Percentiles rank a stretch among this genome's conserved stretches.
phyloP scores from a whole-genome alignment of 495 filamentous ascomycete species.

The Tuber borchii region DNA sequence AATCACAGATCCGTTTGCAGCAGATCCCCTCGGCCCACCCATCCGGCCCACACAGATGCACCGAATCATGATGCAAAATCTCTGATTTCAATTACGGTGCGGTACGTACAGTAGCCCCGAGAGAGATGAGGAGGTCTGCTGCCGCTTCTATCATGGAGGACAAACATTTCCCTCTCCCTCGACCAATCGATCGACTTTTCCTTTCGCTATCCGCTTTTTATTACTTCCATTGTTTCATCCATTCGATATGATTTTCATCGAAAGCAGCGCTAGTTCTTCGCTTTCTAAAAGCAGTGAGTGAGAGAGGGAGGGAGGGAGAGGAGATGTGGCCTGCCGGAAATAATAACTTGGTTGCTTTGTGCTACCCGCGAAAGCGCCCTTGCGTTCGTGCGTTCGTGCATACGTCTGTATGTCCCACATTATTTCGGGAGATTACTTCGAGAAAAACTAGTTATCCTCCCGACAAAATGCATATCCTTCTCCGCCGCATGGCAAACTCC shows the following conservation, averaged over 20 bases:
- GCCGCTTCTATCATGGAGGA: background rate
- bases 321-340: background rate
- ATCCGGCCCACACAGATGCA: background rate
- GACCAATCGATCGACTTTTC: background rate
- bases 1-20: slow-evolving; percentile 1
- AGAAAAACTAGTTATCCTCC: background rate
- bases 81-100: background rate
- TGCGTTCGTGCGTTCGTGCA: background rate
- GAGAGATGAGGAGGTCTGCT: background rate
- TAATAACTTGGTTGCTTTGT: background rate
- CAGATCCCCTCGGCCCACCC: background rate
- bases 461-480: slow-evolving; percentile 1
- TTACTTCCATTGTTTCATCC: background rate
- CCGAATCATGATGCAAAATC: slow-evolving; percentile 1
- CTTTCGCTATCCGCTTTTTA: background rate
- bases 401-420: background rate
- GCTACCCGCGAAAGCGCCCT: background rate
- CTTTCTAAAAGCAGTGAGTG: background rate
- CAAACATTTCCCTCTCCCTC: background rate
- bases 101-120: background rate
- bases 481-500: background rate
- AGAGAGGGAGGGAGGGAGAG: background rate
- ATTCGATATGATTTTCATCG: background rate
- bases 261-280: background rate
- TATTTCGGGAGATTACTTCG: background rate